These are phyloP conservation scores for Athelia sp. DNA, from an alignment of 1,284 basidiomycete species.

Conservation along the genomic window DNA sequence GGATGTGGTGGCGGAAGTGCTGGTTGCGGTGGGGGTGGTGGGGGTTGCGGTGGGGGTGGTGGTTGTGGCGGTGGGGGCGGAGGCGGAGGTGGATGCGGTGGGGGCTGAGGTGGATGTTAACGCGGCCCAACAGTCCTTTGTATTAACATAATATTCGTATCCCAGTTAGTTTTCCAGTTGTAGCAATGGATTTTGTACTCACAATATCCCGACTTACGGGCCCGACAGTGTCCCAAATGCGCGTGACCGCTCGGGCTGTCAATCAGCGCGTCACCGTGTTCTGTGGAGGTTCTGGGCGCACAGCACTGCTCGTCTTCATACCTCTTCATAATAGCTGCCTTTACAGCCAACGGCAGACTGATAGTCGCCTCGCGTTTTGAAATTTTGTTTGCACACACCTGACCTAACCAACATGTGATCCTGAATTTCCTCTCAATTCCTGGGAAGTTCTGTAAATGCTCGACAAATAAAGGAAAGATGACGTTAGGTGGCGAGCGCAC, in stretches of 20 bases:
- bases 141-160: not conserved
- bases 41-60: not conserved
- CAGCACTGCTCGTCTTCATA: not conserved
- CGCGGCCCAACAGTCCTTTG: not conserved
- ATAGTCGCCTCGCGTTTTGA: no score
- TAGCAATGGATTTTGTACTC: not conserved
- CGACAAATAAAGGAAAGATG: no score
- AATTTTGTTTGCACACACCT: no score
- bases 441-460: no score
- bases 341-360: no score
- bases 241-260: no score
- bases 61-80: not conserved
- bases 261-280: no score
- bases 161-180: not conserved
- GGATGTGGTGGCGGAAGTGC: conserved; percentile 8
- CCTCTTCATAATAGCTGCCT: not conserved
- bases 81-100: not conserved
- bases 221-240: not conserved
- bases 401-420: no score
- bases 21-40: conserved; percentile 9
- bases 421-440: no score
- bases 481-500: no score
- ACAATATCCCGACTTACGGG: not conserved
- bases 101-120: not conserved
- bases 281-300: no score